phyloP scores from a whole-genome alignment of 768 basidiomycete species.

The Pulveroboletus sp. region DNA sequence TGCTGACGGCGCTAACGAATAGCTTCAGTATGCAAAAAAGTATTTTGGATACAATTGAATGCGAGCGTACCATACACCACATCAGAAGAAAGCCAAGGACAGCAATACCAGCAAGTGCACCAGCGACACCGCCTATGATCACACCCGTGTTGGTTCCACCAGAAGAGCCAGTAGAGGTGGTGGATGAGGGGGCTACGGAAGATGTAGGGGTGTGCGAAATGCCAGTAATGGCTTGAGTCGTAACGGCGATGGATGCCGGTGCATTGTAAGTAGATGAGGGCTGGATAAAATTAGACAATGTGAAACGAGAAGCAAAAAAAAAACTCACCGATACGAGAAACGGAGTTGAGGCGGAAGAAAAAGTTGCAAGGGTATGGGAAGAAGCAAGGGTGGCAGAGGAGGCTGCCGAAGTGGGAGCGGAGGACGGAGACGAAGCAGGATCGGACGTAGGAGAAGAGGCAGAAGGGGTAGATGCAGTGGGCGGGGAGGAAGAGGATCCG shows the following conservation, averaged over 20 bases:
- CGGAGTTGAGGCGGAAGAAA: conserved; percentile 5
- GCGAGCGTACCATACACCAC: conserved; percentile 44
- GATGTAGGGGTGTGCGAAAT: conserved; percentile 1
- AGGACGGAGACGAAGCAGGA: conserved; percentile 11
- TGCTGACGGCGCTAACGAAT: conserved; percentile 41
- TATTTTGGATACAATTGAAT: not conserved
- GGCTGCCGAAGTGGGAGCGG: conserved; percentile 3
- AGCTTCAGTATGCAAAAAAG: conserved; percentile 5
- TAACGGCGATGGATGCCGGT: not conserved
- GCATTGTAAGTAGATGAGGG: not conserved
- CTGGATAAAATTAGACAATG: not conserved
- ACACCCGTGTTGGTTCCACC: conserved; percentile 30
- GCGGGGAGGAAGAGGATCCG: conserved; percentile 8
- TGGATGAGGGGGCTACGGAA: conserved; percentile 13
- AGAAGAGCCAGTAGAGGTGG: conserved; percentile 34
- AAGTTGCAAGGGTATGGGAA: conserved; percentile 1
- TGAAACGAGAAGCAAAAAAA: not conserved
- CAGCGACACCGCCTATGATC: conserved; percentile 43
- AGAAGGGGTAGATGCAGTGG: conserved; percentile 7
- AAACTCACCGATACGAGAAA: conserved; percentile 18
- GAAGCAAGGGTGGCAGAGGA: conserved; percentile 2
- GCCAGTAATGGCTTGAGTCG: not conserved
- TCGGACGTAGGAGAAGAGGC: conserved; percentile 3
- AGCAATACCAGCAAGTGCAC: conserved; percentile 43
- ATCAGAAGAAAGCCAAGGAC: conserved; percentile 38